Evolutionary conservation across 805 yeast species (phyloP).

Genomic region (Diddensiella transvaalensis): DNA sequence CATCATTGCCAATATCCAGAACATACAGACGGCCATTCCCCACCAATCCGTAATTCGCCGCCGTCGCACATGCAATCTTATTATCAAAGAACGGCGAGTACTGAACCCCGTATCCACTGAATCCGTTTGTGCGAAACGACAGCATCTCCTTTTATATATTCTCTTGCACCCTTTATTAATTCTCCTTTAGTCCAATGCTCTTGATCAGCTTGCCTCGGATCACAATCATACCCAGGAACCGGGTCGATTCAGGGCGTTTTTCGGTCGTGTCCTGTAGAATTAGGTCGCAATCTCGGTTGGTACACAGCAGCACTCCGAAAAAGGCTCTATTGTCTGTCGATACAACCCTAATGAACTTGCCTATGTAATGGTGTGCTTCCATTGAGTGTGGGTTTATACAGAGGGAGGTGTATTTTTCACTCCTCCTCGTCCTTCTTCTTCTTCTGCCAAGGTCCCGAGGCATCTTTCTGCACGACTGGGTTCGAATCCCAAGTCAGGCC

Average conservation of each 20-base stretch:
- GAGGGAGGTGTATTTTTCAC: background rate
- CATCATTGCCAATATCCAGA: slow-evolving; percentile 63
- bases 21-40: slow-evolving; percentile 86
- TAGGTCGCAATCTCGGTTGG: slow-evolving; percentile 30
- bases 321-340: slow-evolving; percentile 32
- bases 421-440: background rate
- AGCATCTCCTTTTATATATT: slow-evolving; percentile 49
- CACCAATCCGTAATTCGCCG: slow-evolving; percentile 90
- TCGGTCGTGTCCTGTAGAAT: slow-evolving; percentile 33
- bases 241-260: slow-evolving; percentile 28
- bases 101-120: slow-evolving; percentile 80
- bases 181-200: slow-evolving; percentile 15
- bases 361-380: slow-evolving; percentile 18
- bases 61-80: slow-evolving; percentile 82
- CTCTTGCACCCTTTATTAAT: background rate
- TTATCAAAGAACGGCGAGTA: slow-evolving; percentile 92
- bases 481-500: too few relatives aligned
- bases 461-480: too few relatives aligned
- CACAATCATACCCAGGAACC: slow-evolving; percentile 35
- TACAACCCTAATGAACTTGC: slow-evolving; percentile 27
- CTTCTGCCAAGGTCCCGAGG: too few relatives aligned
- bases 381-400: background rate
- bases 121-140: slow-evolving; percentile 69
- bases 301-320: slow-evolving; percentile 33
- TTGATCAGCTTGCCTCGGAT: slow-evolving; percentile 30